Conservation (phyloP, 2,329 filamentous ascomycete genomes). For the Botrytis squamosa region DNA sequence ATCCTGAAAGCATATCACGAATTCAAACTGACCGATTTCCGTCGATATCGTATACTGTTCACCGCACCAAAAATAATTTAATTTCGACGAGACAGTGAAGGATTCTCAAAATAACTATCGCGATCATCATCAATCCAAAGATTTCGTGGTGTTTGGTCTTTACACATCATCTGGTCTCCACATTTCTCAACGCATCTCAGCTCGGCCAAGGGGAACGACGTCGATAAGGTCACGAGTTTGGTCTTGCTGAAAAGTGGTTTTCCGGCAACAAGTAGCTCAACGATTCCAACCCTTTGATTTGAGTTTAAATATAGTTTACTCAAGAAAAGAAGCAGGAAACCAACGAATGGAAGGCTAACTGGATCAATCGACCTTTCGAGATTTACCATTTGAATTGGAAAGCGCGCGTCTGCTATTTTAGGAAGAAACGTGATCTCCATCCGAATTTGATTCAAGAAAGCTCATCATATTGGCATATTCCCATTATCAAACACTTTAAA, state of each 20-base stretch:
- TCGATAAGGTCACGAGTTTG: constrained; percentile 17
- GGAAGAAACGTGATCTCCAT: constrained; percentile 8
- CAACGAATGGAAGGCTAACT: constrained; percentile 11
- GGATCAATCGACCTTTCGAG: not conserved
- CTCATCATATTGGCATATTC: not conserved
- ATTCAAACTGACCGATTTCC: no score
- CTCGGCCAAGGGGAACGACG: constrained; percentile 4
- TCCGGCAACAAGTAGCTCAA: not conserved
- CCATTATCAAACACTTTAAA: not conserved
- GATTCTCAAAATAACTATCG: not conserved
- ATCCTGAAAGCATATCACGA: not conserved
- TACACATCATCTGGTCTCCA: constrained; percentile 9
- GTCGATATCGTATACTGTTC: not conserved
- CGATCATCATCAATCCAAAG: constrained; percentile 2
- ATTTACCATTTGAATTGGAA: not conserved
- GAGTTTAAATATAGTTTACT: not conserved
- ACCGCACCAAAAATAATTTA: not conserved
- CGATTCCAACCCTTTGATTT: not conserved
- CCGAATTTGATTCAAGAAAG: not conserved
- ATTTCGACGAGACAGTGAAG: not conserved
- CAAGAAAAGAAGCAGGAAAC: not conserved
- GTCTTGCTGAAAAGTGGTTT: not conserved
- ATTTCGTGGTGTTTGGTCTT: not conserved
- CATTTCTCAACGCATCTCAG: constrained; percentile 11
- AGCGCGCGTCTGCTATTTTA: constrained; percentile 7